These are phyloP conservation scores for Pichia insulana DNA, from an alignment of 805 yeast species.

Conservation along the genomic window DNA sequence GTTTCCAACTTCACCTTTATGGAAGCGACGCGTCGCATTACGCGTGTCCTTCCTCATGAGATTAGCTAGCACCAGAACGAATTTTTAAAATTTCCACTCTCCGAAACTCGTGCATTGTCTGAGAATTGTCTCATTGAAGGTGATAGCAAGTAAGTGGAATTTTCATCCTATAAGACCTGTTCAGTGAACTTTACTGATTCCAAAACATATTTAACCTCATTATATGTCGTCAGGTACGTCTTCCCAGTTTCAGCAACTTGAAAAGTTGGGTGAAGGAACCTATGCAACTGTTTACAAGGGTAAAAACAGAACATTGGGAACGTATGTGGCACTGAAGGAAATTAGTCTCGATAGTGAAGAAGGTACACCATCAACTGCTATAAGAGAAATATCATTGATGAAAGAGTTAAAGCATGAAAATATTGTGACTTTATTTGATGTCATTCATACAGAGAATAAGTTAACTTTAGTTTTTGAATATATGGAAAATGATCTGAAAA, in stretches of 20 bases:
- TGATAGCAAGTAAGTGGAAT: not conserved
- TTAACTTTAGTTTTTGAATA: conserved; percentile 87
- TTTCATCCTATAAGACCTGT: not conserved
- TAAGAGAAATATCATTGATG: conserved; percentile 90
- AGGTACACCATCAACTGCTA: conserved; percentile 98
- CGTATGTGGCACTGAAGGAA: conserved; percentile 89
- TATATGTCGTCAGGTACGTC: conserved; percentile 27
- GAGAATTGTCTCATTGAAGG: too few relatives aligned
- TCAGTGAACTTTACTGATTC: not conserved
- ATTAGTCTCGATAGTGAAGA: conserved; percentile 92
- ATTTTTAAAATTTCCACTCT: too few relatives aligned
- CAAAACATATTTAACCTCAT: not conserved
- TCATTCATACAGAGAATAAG: conserved; percentile 93
- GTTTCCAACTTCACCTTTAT: too few relatives aligned
- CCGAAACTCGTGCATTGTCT: too few relatives aligned
- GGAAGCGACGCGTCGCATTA: too few relatives aligned
- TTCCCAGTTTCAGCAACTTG: conserved; percentile 45
- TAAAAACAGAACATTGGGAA: conserved; percentile 76
- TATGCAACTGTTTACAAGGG: conserved; percentile 99
- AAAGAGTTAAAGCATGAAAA: conserved; percentile 91
- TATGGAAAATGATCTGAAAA: conserved; percentile 88
- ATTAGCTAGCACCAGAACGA: too few relatives aligned
- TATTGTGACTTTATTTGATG: conserved; percentile 87
- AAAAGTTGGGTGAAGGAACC: conserved; percentile 89
- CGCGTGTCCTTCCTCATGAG: too few relatives aligned